phyloP scores from a whole-genome alignment of 2,329 filamentous ascomycete genomes.

The Cadophora sp. region DNA sequence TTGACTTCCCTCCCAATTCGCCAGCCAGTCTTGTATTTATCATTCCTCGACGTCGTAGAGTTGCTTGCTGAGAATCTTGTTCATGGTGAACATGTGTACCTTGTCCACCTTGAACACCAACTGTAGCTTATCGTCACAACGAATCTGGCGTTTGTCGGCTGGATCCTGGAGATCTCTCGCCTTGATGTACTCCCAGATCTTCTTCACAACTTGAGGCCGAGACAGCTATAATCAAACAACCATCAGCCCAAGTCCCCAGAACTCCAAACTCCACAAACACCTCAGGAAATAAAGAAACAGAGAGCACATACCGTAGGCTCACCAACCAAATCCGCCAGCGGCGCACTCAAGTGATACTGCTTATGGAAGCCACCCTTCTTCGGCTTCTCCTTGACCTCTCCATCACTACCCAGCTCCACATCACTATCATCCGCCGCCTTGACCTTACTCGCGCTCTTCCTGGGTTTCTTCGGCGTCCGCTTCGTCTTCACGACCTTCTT shows the following conservation, averaged over 20 bases:
- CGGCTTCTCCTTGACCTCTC: constrained; percentile 63
- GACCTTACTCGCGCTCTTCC: constrained; percentile 76
- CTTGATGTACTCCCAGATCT: constrained; percentile 96
- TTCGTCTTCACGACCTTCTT: constrained; percentile 49
- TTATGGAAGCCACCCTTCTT: constrained; percentile 94
- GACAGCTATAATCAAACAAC: constrained; percentile 69
- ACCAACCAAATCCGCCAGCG: constrained; percentile 73
- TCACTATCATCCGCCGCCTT: constrained; percentile 83
- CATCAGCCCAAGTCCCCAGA: background rate
- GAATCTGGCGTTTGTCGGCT: constrained; percentile 87
- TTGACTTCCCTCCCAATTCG: background rate
- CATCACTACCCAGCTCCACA: constrained; percentile 66
- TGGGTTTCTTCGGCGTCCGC: constrained; percentile 52
- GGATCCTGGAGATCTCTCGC: constrained; percentile 88
- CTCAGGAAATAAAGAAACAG: background rate
- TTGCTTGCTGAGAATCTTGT: constrained; percentile 90
- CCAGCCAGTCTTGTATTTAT: background rate
- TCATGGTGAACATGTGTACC: constrained; percentile 99
- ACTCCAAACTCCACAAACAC: background rate
- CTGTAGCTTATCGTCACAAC: constrained; percentile 89
- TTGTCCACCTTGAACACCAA: constrained; percentile 90
- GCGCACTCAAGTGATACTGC: constrained; percentile 75
- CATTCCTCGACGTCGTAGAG: constrained; percentile 82
- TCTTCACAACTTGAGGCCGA: constrained; percentile 93
- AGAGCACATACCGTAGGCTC: constrained; percentile 64